Base-by-base conservation (phyloP, 768 basidiomycete genomes). In the Leucocoprinus sp. region DNA sequence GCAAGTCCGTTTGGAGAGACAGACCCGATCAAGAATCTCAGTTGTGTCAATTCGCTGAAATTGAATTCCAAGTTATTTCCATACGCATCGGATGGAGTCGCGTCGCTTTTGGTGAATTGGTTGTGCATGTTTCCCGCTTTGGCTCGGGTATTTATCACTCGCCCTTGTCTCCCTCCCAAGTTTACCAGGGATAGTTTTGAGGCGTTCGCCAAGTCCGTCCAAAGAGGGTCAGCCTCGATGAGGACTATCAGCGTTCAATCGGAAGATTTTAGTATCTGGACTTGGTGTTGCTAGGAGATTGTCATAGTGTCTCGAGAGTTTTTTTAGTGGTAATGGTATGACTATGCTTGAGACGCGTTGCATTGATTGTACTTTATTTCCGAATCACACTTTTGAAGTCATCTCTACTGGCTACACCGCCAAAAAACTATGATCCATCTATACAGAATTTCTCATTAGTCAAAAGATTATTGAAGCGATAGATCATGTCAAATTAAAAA, bases 61-160 rank as follows among this genome's bases (percentile, higher is more conserved):
- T 15, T 48, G 24, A 39, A 42, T 29, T 48, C 46, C 11, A 48
- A 36, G 33, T 12, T 48, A 33, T 36, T 35, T 14, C 33, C 46
- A 19, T 37, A 35, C 29, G 41, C 46, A 11, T 21, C 33, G 4
- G 46, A 48, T 8, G 40, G 46, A 8, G 39, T 48, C 4, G 33
- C 42, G 12, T 23, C 34, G 21, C 15, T 42, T 5, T 28, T 48
- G 31, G 39, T 42, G 5, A n/a, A 27, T 17, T 48, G 46, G 46
- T 41, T 48, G 31, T 35, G 46, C 26, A 48, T 48, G 39, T 48
- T 48, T 37, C 46, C 46, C 6, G 40, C 39, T 26, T 35, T 48
- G 39, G 19, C 18, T 21, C 23, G 17, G 12, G 46, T 48, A 34
- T 48, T 36, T 18, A 48, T 48, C 34, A 48, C 40, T 6, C 39